Percentiles rank a stretch among this genome's conserved stretches.
phyloP scores from a whole-genome alignment of 495 filamentous ascomycete genomes.

The Aspergillus affinis region DNA sequence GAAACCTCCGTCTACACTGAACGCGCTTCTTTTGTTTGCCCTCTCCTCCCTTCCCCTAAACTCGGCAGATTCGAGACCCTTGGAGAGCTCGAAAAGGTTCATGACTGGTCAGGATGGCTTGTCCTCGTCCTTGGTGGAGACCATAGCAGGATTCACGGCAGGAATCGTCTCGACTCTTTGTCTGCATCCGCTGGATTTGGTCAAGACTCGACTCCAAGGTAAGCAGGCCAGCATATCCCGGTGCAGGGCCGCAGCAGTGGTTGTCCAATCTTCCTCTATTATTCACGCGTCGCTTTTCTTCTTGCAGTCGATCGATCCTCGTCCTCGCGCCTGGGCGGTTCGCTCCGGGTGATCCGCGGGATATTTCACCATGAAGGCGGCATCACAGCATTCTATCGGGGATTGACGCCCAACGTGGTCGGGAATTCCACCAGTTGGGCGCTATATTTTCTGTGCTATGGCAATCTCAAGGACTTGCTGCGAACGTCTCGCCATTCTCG shows the following conservation, averaged over 20 bases:
- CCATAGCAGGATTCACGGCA: constrained; percentile 84
- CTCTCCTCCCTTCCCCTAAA: background rate
- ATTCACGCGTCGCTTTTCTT: background rate
- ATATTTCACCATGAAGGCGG: constrained; percentile 59
- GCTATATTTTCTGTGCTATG: constrained; percentile 81
- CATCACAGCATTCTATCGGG: constrained; percentile 76
- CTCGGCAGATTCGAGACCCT: background rate
- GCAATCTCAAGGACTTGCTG: constrained; percentile 54
- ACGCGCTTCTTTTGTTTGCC: background rate
- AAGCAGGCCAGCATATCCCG: constrained; percentile 6
- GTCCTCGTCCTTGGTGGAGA: constrained; percentile 80
- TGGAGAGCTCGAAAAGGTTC: constrained; percentile 24
- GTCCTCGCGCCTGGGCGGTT: constrained; percentile 48
- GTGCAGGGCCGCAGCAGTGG: background rate
- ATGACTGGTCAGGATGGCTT: constrained; percentile 54
- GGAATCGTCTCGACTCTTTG: constrained; percentile 78
- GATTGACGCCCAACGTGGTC: constrained; percentile 82
- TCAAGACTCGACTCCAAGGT: constrained; percentile 96
- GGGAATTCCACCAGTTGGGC: constrained; percentile 92
- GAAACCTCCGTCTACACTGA: background rate
- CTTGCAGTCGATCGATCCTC: constrained; percentile 44
- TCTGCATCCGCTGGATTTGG: constrained; percentile 76
- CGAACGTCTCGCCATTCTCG: constrained; percentile 18
- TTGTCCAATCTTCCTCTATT: background rate
- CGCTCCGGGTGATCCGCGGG: constrained; percentile 53